phyloP scores from a whole-genome alignment of 352 stramenopile species.

The Ophiocytium majus region DNA sequence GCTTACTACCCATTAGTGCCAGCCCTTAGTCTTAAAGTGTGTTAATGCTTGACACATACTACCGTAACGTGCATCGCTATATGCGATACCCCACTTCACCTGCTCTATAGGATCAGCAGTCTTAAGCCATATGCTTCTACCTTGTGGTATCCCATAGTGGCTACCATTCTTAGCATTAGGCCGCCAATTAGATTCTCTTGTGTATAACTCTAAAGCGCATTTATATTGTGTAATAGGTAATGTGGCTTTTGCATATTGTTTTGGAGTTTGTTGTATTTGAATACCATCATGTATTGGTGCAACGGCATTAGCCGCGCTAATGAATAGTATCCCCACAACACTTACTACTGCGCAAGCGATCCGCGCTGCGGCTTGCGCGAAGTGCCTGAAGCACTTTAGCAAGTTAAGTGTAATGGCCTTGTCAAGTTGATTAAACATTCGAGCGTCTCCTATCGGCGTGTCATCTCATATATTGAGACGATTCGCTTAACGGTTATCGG shows the following conservation, averaged over 20 bases:
- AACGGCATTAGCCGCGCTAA: neutral
- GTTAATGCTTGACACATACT: neutral
- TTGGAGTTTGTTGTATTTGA: neutral
- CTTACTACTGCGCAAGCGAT: neutral
- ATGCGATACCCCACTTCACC: neutral
- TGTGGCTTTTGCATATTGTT: neutral
- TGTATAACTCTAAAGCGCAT: neutral
- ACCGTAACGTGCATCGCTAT: neutral
- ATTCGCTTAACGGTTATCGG: too few relatives aligned
- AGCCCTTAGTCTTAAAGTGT: slow-evolving; percentile 6
- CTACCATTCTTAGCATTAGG: neutral
- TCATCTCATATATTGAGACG: too few relatives aligned
- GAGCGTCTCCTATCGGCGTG: too few relatives aligned
- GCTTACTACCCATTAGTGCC: neutral
- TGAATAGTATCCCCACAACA: neutral
- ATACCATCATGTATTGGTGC: neutral
- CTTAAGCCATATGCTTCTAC: neutral
- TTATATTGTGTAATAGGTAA: slow-evolving; percentile 14
- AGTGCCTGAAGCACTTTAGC: neutral
- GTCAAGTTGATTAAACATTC: too few relatives aligned
- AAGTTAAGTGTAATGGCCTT: too few relatives aligned
- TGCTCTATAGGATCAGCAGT: neutral
- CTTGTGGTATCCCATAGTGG: slow-evolving; percentile 8
- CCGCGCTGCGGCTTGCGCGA: neutral
- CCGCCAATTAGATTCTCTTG: neutral